phyloP scores from a whole-genome alignment of 2,329 filamentous ascomycete species.

The Lachnellula willkommii region DNA sequence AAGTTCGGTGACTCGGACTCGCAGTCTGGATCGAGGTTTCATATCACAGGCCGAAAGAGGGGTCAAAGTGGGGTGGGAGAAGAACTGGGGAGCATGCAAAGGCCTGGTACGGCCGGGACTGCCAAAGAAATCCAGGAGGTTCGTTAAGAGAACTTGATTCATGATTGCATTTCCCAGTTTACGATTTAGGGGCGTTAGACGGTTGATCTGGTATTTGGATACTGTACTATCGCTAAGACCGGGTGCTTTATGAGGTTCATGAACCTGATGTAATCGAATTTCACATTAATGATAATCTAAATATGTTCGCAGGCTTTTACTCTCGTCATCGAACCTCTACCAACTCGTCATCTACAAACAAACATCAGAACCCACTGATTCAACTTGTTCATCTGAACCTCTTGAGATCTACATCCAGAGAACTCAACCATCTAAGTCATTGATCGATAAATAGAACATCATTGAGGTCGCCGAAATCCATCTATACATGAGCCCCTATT shows the following conservation, averaged over 20 bases:
- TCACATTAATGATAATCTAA: slow-evolving; percentile 10
- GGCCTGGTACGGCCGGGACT: slow-evolving; percentile 18
- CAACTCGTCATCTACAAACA: not conserved
- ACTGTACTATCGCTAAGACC: slow-evolving; percentile 8
- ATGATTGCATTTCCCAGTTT: not conserved
- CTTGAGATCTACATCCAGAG: too few relatives aligned
- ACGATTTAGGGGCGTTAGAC: slow-evolving; percentile 2
- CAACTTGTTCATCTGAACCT: too few relatives aligned
- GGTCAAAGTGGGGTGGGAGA: slow-evolving; percentile 65
- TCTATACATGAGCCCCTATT: too few relatives aligned
- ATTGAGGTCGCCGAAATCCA: too few relatives aligned
- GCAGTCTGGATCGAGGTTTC: slow-evolving; percentile 51
- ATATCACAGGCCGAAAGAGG: slow-evolving; percentile 66
- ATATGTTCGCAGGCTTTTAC: not conserved
- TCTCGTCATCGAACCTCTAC: too few relatives aligned
- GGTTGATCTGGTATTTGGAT: slow-evolving; percentile 3
- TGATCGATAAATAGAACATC: too few relatives aligned
- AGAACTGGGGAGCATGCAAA: slow-evolving; percentile 60
- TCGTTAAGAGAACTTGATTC: slow-evolving; percentile 26
- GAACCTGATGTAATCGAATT: not conserved
- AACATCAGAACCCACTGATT: not conserved
- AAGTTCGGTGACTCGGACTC: slow-evolving; percentile 61
- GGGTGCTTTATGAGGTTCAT: not conserved
- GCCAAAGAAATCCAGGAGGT: slow-evolving; percentile 19
- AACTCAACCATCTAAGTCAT: too few relatives aligned